Evolutionary conservation across 2,329 filamentous ascomycete species (phyloP).

Genomic region (Trichoderma oligosporum): DNA sequence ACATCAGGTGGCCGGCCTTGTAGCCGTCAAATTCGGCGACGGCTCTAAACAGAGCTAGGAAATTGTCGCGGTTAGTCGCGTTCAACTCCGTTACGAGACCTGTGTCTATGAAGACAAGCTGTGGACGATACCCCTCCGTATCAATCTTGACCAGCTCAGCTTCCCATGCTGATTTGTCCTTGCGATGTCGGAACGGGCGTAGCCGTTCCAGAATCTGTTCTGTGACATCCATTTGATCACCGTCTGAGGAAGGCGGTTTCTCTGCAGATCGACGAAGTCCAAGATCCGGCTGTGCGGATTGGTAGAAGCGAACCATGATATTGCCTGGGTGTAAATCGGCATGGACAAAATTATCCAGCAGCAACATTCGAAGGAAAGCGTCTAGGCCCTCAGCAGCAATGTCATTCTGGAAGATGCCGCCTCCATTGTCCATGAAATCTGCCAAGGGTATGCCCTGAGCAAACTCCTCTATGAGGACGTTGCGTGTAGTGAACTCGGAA

Average conservation of each 20-base stretch:
- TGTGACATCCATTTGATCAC: conserved; percentile 69
- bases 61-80: conserved; percentile 78
- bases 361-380: conserved; percentile 91
- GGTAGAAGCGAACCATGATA: conserved; percentile 99
- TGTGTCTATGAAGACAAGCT: conserved; percentile 96
- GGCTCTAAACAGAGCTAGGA: conserved; percentile 91
- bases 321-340: conserved; percentile 96
- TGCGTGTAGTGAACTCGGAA: conserved; percentile 83
- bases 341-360: conserved; percentile 97
- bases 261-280: conserved; percentile 29
- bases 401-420: conserved; percentile 87
- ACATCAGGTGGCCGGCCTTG: conserved; percentile 92
- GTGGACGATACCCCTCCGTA: conserved; percentile 81
- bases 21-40: conserved; percentile 97
- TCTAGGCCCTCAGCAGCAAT: conserved; percentile 94
- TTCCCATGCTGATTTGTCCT: conserved; percentile 67
- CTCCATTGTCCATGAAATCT: conserved; percentile 86
- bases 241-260: conserved; percentile 34
- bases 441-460: conserved; percentile 89
- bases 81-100: conserved; percentile 94
- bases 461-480: conserved; percentile 92
- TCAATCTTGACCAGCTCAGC: conserved; percentile 73
- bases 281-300: conserved; percentile 69
- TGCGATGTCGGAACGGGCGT: conserved; percentile 62
- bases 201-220: conserved; percentile 80